A percentile compares a stretch with the other conserved stretches of the same genome.
Conservation (phyloP, 306 rosid genomes). For the Leucaena leucocephala region DNA sequence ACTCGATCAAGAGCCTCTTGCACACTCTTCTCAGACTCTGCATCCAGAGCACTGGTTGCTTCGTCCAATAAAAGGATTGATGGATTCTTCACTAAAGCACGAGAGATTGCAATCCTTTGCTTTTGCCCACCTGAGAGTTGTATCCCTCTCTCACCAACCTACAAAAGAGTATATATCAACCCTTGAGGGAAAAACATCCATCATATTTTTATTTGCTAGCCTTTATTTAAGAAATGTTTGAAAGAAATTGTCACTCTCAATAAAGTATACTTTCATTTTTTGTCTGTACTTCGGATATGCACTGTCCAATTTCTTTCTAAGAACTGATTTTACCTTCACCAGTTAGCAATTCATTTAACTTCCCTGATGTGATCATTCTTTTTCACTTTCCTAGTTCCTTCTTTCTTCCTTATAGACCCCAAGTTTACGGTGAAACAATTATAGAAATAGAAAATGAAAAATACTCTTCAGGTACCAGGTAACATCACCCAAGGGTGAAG, state of each 20-base stretch:
- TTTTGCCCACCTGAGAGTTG: slow-evolving; percentile 92
- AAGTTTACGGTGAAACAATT: not conserved
- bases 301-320: not conserved
- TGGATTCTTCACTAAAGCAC: slow-evolving; percentile 87
- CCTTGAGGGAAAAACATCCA: not conserved
- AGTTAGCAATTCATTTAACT: not conserved
- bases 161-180: slow-evolving; percentile 14
- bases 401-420: too few species aligned
- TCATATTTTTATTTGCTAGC: not conserved
- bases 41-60: slow-evolving; percentile 90
- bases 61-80: slow-evolving; percentile 79
- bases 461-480: not conserved
- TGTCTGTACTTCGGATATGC: not conserved
- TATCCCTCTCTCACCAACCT: slow-evolving; percentile 98
- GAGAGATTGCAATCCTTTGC: slow-evolving; percentile 87
- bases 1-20: slow-evolving; percentile 94
- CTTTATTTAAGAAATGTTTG: not conserved
- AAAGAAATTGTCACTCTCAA: not conserved
- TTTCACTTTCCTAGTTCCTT: too few species aligned
- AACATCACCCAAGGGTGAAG: not conserved
- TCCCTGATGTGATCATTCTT: not conserved
- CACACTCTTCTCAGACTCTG: slow-evolving; percentile 91
- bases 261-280: too few species aligned
- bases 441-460: not conserved
- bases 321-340: not conserved